phyloP scores from a whole-genome alignment of 1,284 basidiomycete genomes.

The Cystobasidium pallidum region DNA sequence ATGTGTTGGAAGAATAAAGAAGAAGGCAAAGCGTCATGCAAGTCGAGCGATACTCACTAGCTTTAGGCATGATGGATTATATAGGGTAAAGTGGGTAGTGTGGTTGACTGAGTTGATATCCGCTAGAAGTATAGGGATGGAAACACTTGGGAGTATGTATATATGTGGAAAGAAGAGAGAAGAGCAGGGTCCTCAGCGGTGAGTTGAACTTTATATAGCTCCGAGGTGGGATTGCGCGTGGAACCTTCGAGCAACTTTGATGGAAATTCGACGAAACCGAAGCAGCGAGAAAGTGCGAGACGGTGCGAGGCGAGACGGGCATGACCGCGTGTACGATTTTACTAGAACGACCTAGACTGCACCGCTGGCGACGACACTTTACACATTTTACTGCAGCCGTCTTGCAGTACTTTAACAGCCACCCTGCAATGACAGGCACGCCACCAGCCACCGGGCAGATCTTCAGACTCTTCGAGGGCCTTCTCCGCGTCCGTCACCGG shows the following conservation, averaged over 20 bases:
- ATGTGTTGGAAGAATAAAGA: neutral
- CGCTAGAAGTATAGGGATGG: neutral
- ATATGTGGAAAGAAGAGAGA: slow-evolving; percentile 10
- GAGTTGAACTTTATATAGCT: slow-evolving; percentile 2
- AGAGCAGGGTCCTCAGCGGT: neutral
- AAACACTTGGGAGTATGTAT: neutral
- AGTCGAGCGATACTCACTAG: slow-evolving; percentile 30
- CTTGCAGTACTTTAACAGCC: no score
- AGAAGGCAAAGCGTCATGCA: slow-evolving; percentile 6
- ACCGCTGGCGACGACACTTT: no score
- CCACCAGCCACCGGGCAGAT: neutral
- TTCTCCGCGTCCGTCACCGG: no score
- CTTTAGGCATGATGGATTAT: slow-evolving; percentile 39
- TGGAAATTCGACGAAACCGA: slow-evolving; percentile 16
- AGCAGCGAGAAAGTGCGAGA: slow-evolving; percentile 15
- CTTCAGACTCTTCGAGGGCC: neutral
- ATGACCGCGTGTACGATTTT: slow-evolving; percentile 9
- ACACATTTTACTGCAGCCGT: no score
- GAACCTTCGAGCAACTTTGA: slow-evolving; percentile 41
- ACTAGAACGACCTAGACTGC: no score
- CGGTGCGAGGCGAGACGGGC: neutral
- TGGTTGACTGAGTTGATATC: slow-evolving; percentile 7
- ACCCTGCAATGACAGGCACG: no score
- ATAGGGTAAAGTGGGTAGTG: neutral
- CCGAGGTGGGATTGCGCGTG: slow-evolving; percentile 28